These are phyloP conservation scores for Heracleum sosnowskyi DNA, from an alignment of 129 eudicot species.

Conservation along the genomic window DNA sequence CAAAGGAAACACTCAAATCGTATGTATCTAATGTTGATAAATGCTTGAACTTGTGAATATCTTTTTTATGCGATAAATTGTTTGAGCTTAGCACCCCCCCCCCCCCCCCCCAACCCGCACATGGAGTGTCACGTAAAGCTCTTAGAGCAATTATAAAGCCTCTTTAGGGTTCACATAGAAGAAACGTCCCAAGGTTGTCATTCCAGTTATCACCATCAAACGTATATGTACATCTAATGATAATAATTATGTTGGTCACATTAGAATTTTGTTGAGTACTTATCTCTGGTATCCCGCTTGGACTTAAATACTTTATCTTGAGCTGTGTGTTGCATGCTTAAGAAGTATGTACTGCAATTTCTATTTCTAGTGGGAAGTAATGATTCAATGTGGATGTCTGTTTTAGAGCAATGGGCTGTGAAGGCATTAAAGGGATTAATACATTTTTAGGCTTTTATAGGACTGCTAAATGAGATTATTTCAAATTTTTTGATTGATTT, in stretches of 20 bases:
- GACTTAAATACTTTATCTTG: neutral
- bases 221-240: neutral
- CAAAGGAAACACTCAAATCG: conserved; percentile 82
- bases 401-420: neutral
- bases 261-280: neutral
- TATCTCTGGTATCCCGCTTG: neutral
- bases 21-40: conserved; percentile 28
- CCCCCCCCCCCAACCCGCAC: too few species aligned
- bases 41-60: neutral
- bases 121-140: neutral
- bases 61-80: too few species aligned
- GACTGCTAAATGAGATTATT: neutral
- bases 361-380: neutral
- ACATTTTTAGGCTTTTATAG: neutral
- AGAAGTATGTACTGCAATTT: neutral
- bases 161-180: neutral
- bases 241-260: neutral
- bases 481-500: conserved; percentile 19
- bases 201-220: neutral
- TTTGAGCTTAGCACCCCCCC: neutral
- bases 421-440: neutral
- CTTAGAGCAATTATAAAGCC: neutral
- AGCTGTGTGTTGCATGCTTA: neutral
- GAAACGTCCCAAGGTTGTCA: neutral
- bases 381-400: neutral